Evolutionary conservation across 176 grass and related monocot species (phyloP).

Genomic region (Calamus simplicifolius): DNA sequence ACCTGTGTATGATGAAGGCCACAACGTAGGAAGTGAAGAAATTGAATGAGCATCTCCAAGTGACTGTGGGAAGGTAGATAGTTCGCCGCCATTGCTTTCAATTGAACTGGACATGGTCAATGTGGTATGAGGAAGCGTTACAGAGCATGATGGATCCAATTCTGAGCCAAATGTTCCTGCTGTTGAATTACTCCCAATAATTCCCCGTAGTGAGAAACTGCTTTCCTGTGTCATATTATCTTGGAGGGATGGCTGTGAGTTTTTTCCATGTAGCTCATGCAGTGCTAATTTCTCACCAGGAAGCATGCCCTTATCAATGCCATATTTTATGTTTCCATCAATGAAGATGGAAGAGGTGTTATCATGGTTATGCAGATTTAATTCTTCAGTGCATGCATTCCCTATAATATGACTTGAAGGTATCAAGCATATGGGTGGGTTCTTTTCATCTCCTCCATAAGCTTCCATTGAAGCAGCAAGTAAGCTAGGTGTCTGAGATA

Average conservation of each 20-base stretch:
- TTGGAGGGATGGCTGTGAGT: background rate
- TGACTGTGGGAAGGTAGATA: slow-evolving; percentile 3
- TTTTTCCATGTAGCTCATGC: slow-evolving; percentile 8
- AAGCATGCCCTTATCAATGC: background rate
- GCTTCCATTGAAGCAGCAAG: slow-evolving; percentile 1
- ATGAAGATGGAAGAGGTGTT: background rate
- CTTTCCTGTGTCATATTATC: background rate
- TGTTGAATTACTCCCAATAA: background rate
- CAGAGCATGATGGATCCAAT: background rate
- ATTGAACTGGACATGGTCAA: slow-evolving; percentile 10
- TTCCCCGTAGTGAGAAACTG: background rate
- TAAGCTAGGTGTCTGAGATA: background rate
- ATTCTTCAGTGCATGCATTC: slow-evolving; percentile 2
- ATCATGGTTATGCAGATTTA: background rate
- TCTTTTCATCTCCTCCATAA: background rate
- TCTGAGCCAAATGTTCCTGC: background rate
- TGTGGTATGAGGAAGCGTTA: background rate
- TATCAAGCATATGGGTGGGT: background rate
- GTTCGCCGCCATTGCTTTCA: slow-evolving; percentile 2
- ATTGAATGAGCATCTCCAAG: slow-evolving; percentile 15
- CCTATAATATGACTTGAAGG: background rate
- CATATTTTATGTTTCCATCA: slow-evolving; percentile 18
- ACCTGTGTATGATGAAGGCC: background rate
- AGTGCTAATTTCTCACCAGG: slow-evolving; percentile 1
- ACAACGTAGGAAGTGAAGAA: slow-evolving; percentile 4